These are phyloP conservation scores for Pyrus hybrid DNA, from an alignment of 331 rosid genomes.

Conservation along the genomic window DNA sequence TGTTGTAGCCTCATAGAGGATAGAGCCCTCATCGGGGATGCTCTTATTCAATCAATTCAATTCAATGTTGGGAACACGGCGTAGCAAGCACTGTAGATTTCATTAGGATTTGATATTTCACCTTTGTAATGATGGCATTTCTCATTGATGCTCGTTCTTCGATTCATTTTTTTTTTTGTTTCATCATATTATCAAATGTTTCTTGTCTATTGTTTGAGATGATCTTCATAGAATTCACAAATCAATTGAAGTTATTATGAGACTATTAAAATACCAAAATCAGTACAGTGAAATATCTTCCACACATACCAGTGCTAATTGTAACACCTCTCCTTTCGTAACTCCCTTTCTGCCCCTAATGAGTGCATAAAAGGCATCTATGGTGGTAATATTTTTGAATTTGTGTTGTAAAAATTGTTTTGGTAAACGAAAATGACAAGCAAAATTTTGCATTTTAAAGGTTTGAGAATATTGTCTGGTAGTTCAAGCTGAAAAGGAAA, in stretches of 20 bases:
- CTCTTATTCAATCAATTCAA: conserved; percentile 25
- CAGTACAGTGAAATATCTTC: neutral
- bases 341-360: neutral
- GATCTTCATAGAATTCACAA: neutral
- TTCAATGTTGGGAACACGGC: conserved; percentile 19
- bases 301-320: too few species aligned
- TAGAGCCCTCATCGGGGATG: too few species aligned
- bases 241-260: neutral
- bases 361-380: too few species aligned
- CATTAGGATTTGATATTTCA: conserved; percentile 15
- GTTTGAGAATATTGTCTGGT: too few species aligned
- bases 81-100: conserved; percentile 19
- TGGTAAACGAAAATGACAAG: too few species aligned
- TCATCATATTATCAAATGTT: neutral
- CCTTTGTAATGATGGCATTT: conserved; percentile 20
- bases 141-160: conserved; percentile 5
- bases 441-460: too few species aligned
- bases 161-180: neutral
- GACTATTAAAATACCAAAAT: neutral
- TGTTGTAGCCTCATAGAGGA: too few species aligned
- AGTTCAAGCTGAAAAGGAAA: too few species aligned
- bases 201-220: neutral
- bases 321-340: too few species aligned
- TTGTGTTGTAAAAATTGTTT: too few species aligned
- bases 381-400: too few species aligned